These are phyloP conservation scores for Hypsizygus marmoreus DNA, from an alignment of 768 basidiomycete species.

Conservation along the genomic window DNA sequence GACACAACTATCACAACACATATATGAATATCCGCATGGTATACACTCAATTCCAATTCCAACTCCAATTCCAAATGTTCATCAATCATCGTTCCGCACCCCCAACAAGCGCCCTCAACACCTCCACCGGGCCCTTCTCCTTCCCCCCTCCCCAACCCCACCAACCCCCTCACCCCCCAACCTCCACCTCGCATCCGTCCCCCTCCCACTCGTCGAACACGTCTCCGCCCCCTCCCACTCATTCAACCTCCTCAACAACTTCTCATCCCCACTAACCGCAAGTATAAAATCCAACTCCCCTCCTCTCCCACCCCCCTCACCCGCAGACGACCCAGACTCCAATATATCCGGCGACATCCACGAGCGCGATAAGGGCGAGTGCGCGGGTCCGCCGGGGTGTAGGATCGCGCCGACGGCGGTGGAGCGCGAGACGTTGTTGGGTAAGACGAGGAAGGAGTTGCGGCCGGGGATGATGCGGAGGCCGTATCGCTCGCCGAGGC, in stretches of 20 bases:
- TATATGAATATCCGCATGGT: too few relatives aligned
- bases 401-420: slow-evolving; percentile 81
- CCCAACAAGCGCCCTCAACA: slow-evolving; percentile 8
- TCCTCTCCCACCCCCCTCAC: slow-evolving; percentile 31
- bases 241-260: slow-evolving; percentile 72
- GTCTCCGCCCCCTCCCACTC: slow-evolving; percentile 76
- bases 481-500: slow-evolving; percentile 81
- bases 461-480: slow-evolving; percentile 81
- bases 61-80: too few relatives aligned
- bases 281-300: slow-evolving; percentile 60
- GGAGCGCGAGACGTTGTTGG: slow-evolving; percentile 82
- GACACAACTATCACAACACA: too few relatives aligned
- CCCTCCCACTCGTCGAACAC: slow-evolving; percentile 66
- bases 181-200: slow-evolving; percentile 81
- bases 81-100: too few relatives aligned
- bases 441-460: slow-evolving; percentile 80
- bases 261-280: slow-evolving; percentile 76
- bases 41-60: too few relatives aligned
- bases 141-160: too few relatives aligned
- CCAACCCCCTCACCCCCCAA: slow-evolving; percentile 37
- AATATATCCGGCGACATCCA: slow-evolving; percentile 42
- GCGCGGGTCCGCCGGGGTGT: slow-evolving; percentile 59
- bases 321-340: slow-evolving; percentile 18
- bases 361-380: slow-evolving; percentile 35
- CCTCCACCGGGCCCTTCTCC: too few relatives aligned